Percentiles rank a stretch among this genome's conserved stretches.
Evolutionary conservation across 1,284 basidiomycete species (phyloP).

Genomic region (Wallemia hederae): DNA sequence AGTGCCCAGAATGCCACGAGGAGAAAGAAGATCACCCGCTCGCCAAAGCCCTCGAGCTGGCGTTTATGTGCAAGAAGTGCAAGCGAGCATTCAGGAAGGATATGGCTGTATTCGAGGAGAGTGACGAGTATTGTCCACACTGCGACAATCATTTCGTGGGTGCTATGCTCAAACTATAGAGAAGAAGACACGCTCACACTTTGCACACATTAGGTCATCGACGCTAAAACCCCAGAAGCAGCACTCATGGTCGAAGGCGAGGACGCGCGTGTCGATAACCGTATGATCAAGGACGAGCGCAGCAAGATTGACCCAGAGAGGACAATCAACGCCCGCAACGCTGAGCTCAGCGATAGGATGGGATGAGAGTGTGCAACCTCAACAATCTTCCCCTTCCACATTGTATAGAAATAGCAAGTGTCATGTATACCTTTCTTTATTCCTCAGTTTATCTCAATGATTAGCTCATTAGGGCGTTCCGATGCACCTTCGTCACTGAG

Average conservation of each 20-base stretch:
- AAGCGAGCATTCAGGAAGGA: slow-evolving; percentile 90
- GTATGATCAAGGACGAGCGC: slow-evolving; percentile 42
- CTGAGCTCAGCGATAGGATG: background rate
- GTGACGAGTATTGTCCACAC: slow-evolving; percentile 90
- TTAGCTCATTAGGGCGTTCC: background rate
- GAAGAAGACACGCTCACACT: background rate
- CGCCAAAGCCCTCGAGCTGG: slow-evolving; percentile 58
- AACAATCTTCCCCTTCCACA: too few species aligned
- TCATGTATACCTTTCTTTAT: too few species aligned
- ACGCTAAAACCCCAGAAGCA: slow-evolving; percentile 70
- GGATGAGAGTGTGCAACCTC: background rate
- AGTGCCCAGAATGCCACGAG: slow-evolving; percentile 76
- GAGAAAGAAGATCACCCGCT: slow-evolving; percentile 49
- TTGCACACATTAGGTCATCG: slow-evolving; percentile 34
- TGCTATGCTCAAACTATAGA: slow-evolving; percentile 5
- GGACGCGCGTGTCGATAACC: slow-evolving; percentile 52
- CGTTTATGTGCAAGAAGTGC: slow-evolving; percentile 90
- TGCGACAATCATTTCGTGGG: slow-evolving; percentile 91
- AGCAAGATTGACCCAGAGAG: slow-evolving; percentile 23
- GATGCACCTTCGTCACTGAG: too few species aligned
- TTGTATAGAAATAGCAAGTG: too few species aligned
- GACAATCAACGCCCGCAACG: slow-evolving; percentile 21
- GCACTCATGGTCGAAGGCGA: slow-evolving; percentile 65
- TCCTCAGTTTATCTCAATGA: background rate
- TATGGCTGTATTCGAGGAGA: slow-evolving; percentile 65